Conservation (phyloP, 1,284 basidiomycete species). For the Ustilago crameri region DNA sequence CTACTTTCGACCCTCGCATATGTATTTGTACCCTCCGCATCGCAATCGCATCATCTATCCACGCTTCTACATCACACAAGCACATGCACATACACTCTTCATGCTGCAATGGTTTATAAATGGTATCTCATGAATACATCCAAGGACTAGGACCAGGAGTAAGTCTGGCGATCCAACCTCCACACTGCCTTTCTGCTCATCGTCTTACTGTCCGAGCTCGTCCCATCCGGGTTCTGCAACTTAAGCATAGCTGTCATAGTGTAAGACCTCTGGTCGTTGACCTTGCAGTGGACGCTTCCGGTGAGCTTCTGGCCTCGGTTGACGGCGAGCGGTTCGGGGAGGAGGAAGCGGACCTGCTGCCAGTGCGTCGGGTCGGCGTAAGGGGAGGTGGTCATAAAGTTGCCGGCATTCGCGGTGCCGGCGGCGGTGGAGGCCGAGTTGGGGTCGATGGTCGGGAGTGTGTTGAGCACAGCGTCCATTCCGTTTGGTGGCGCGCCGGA, state of each 20-base stretch:
- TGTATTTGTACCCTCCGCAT: background rate
- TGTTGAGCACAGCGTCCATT: conserved; percentile 15
- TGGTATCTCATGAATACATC: background rate
- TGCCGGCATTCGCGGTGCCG: background rate
- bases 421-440: background rate
- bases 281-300: conserved; percentile 58
- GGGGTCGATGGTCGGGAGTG: conserved; percentile 33
- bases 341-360: conserved; percentile 64
- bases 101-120: too few species aligned
- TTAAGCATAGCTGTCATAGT: conserved; percentile 46
- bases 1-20: too few species aligned
- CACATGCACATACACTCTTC: too few species aligned
- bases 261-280: conserved; percentile 62
- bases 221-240: conserved; percentile 40
- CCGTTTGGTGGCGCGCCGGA: conserved; percentile 10
- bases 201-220: conserved; percentile 7
- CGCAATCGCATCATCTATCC: background rate
- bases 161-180: conserved; percentile 64
- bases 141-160: conserved; percentile 51
- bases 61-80: background rate
- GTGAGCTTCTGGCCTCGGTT: conserved; percentile 57
- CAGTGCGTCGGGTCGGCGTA: conserved; percentile 65
- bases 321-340: conserved; percentile 62
- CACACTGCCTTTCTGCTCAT: conserved; percentile 47
- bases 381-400: conserved; percentile 64